Conservation (phyloP, 441 rosid genomes). For the Raphanus hybrid region DNA sequence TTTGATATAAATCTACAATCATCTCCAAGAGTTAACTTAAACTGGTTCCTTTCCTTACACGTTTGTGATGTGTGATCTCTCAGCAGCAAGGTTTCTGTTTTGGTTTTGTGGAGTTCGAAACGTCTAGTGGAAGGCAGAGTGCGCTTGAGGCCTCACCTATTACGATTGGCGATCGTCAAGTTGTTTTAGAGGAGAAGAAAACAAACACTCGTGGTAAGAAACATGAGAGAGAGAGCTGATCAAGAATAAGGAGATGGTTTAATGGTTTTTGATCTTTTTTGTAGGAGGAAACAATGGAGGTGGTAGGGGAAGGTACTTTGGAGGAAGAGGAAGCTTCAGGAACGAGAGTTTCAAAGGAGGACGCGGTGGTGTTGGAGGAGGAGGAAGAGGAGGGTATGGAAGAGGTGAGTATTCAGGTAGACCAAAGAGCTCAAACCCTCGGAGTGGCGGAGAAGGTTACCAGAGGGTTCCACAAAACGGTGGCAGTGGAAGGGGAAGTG, state of each 20-base stretch:
- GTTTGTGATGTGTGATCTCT: conserved; percentile 28
- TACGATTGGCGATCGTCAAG: conserved; percentile 67
- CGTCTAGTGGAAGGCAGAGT: conserved; percentile 62
- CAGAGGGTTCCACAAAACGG: conserved; percentile 69
- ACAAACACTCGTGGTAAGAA: conserved; percentile 69
- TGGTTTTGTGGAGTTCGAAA: conserved; percentile 95
- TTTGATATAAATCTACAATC: conserved; percentile 24
- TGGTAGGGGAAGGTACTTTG: conserved; percentile 72
- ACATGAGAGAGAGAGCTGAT: not conserved
- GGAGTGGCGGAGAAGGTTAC: conserved; percentile 60
- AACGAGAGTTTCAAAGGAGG: conserved; percentile 74
- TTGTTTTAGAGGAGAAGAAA: conserved; percentile 85
- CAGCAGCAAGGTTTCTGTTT: conserved; percentile 88
- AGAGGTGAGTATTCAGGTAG: conserved; percentile 66
- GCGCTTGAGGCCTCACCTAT: conserved; percentile 94
- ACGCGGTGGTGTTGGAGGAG: conserved; percentile 56
- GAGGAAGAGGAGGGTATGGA: conserved; percentile 77
- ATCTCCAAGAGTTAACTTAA: not conserved
- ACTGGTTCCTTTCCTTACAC: conserved; percentile 33
- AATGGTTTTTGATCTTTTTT: not conserved
- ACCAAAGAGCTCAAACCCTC: conserved; percentile 65
- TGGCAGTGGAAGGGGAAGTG: conserved; percentile 47
- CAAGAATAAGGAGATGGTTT: no score
- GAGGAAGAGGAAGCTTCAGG: conserved; percentile 70
- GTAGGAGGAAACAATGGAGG: conserved; percentile 51